Base-by-base conservation (phyloP, 1,284 basidiomycete species). In the Apiotrichum siamense region DNA sequence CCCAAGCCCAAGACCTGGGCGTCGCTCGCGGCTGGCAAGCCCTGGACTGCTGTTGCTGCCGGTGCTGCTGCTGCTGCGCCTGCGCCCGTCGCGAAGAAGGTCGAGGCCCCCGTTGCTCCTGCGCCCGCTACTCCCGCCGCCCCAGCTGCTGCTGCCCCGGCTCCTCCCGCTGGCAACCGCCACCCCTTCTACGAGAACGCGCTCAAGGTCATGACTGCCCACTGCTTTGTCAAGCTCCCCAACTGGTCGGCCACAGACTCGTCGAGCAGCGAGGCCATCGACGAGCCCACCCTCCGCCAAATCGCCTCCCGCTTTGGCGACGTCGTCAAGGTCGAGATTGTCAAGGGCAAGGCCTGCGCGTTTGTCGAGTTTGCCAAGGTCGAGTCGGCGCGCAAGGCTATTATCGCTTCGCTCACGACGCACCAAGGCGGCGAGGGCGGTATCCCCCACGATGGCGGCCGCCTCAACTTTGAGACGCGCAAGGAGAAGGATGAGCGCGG, bases 361-460 rank as follows among this genome's bases (percentile, higher is more conserved):
- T 97, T 97, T 79, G 80, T 93, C 64, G 93, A 97, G 73, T 98
- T 94, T 76, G 74, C 72, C 32, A 77, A 77, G 9, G 75, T 92
- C 55, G 91, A 96, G 4, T 77, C 82, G 24, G 94, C 94, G 15
- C 81, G 83, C 60, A 83, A 84, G 51, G 94, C 94, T 3, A 93
- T 97, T 62, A 75, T 81, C 23, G 80, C 84, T 4, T 87, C 83
- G 35, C 73, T 92, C 44, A 78, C 81, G 2, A 66, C 74, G 31
- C 60, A 69, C 38, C 81, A 84, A 57, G 90, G 89, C 53, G 91
- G 89, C 27, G 88, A 93, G 65, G 90, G 89, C 50, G 89, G 88
- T n/a, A 80, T 97, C 53, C 76, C 93, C 41, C 69, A 70, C 18
- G 76, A 77, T 3, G 78, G 77, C 44, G 76, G 82, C 44, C 78